phyloP scores from a whole-genome alignment of 805 yeast species.

The Torulaspora franciscae region DNA sequence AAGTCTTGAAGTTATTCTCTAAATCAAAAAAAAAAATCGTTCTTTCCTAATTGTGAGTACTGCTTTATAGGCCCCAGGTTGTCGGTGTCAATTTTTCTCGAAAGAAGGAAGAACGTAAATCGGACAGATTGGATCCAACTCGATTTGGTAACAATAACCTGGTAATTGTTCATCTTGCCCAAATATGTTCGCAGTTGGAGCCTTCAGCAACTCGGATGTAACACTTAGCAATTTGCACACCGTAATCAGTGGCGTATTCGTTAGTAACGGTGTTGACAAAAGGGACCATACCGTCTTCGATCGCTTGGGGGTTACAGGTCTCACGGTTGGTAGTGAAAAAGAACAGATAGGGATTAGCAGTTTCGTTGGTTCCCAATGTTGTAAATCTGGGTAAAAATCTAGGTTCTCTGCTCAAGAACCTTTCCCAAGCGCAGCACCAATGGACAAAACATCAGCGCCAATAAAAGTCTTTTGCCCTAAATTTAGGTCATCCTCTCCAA shows the following conservation, averaged over 20 bases:
- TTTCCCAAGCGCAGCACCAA: conserved; percentile 15
- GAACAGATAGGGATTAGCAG: conserved; percentile 14
- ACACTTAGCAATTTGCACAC: conserved; percentile 18
- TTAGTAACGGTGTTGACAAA: conserved; percentile 14
- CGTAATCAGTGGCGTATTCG: conserved; percentile 15
- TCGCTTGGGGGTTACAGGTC: conserved; percentile 16
- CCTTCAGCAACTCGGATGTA: conserved; percentile 10
- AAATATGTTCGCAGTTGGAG: conserved; percentile 18
- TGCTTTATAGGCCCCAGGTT: too few relatives aligned
- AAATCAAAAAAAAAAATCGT: too few relatives aligned
- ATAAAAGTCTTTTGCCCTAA: conserved; percentile 14
- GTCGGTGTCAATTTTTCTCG: too few relatives aligned
- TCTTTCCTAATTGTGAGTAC: too few relatives aligned
- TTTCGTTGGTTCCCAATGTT: conserved; percentile 15
- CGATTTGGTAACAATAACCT: conserved; percentile 13
- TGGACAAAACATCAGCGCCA: conserved; percentile 15
- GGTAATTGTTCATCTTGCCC: conserved; percentile 13
- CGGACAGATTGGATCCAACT: conserved; percentile 13
- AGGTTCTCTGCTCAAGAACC: conserved; percentile 12
- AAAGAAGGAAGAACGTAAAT: not conserved
- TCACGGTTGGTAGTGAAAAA: conserved; percentile 13
- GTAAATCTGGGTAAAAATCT: conserved; percentile 14
- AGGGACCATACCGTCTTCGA: conserved; percentile 12
- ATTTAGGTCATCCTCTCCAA: conserved; percentile 11
- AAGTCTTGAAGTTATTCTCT: too few relatives aligned